phyloP scores from a whole-genome alignment of 768 basidiomycete species.

The Gloeopeniophorella convolvens region DNA sequence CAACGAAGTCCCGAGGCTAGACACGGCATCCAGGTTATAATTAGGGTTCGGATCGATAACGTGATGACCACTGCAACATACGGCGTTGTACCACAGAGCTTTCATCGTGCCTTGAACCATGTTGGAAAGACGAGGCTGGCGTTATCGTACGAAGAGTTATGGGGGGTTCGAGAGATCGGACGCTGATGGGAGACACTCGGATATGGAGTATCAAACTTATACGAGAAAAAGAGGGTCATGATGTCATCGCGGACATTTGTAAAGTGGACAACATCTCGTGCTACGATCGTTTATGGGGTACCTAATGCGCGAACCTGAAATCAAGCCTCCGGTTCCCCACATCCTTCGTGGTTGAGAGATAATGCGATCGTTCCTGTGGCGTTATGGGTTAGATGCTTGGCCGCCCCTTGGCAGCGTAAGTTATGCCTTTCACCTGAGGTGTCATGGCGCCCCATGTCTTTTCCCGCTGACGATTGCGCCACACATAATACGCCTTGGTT shows the following conservation, averaged over 20 bases:
- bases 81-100: conserved; percentile 67
- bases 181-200: not conserved
- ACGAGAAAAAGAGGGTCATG: conserved; percentile 8
- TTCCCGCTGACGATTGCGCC: conserved; percentile 49
- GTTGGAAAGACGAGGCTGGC: too few species aligned
- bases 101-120: conserved; percentile 65
- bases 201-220: not conserved
- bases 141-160: not conserved
- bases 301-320: conserved; percentile 27
- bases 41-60: too few species aligned
- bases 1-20: conserved; percentile 60
- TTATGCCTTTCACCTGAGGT: conserved; percentile 24
- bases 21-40: too few species aligned
- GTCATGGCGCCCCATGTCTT: conserved; percentile 56
- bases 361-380: conserved; percentile 27
- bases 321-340: conserved; percentile 28
- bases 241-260: conserved; percentile 5
- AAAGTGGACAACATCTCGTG: too few species aligned
- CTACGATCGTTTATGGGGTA: too few species aligned
- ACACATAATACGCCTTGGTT: conserved; percentile 50
- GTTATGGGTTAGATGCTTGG: not conserved
- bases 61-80: too few species aligned
- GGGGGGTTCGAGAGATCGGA: not conserved
- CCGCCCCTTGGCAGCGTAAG: not conserved
- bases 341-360: conserved; percentile 31